Percentiles rank a stretch among this genome's conserved stretches.
These are phyloP conservation scores for Strobilomyces dryophilus DNA, from an alignment of 768 basidiomycete genomes.

Conservation along the genomic window DNA sequence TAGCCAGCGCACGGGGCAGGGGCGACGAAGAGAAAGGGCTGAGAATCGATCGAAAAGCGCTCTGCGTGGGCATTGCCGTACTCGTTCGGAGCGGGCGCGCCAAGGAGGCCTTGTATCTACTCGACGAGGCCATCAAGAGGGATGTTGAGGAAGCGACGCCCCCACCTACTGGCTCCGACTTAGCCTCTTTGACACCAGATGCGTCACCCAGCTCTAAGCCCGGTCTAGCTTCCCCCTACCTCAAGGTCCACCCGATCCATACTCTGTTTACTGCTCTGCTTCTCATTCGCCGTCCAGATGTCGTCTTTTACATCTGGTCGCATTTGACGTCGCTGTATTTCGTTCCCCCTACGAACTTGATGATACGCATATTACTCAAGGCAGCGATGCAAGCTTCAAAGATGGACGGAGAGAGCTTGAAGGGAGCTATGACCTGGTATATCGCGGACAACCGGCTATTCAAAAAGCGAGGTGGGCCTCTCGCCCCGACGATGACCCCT, in stretches of 20 bases:
- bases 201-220: neutral
- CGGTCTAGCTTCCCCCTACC: slow-evolving; percentile 7
- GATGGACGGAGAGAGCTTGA: slow-evolving; percentile 48
- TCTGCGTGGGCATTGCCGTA: slow-evolving; percentile 49
- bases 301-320: slow-evolving; percentile 67
- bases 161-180: neutral
- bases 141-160: slow-evolving; percentile 8
- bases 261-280: slow-evolving; percentile 47
- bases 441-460: slow-evolving; percentile 19
- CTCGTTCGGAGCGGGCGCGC: slow-evolving; percentile 42
- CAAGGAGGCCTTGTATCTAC: slow-evolving; percentile 45
- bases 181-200: neutral
- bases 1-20: slow-evolving; percentile 2
- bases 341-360: slow-evolving; percentile 48
- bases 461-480: slow-evolving; percentile 12
- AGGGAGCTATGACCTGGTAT: slow-evolving; percentile 40
- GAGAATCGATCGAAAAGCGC: slow-evolving; percentile 41
- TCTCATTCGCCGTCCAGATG: slow-evolving; percentile 53
- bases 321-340: slow-evolving; percentile 56
- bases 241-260: slow-evolving; percentile 33
- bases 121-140: slow-evolving; percentile 38
- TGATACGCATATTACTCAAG: slow-evolving; percentile 59
- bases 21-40: slow-evolving; percentile 6
- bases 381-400: slow-evolving; percentile 51
- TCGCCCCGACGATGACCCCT: slow-evolving; percentile 6